These are phyloP conservation scores for Cyamopsis tetragonoloba DNA, from an alignment of 306 rosid genomes.

Conservation along the genomic window DNA sequence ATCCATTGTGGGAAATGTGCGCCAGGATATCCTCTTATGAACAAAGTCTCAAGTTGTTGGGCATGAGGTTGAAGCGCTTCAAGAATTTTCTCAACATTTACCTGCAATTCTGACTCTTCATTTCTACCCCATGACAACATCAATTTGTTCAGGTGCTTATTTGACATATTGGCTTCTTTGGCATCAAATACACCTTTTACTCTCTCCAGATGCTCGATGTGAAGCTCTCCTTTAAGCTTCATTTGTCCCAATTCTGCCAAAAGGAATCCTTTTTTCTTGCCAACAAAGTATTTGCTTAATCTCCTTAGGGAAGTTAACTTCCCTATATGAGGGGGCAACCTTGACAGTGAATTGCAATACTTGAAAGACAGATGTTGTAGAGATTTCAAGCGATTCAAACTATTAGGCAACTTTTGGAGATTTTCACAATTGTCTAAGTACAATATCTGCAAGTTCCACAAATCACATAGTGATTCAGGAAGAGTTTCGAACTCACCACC, in stretches of 20 bases:
- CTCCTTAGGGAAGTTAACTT: background rate
- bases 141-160: background rate
- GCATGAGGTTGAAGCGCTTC: slow-evolving; percentile 20
- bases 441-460: slow-evolving; percentile 14
- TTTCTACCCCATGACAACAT: background rate
- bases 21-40: background rate
- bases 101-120: background rate
- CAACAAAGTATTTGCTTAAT: background rate
- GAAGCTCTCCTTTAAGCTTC: slow-evolving; percentile 17
- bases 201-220: slow-evolving; percentile 7
- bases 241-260: slow-evolving; percentile 9
- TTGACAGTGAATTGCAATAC: background rate
- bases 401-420: background rate
- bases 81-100: slow-evolving; percentile 15
- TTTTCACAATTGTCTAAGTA: fast-evolving
- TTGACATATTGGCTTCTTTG: slow-evolving; percentile 5
- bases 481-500: fast-evolving
- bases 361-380: background rate
- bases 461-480: background rate
- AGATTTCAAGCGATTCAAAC: background rate
- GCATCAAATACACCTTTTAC: background rate
- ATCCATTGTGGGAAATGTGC: slow-evolving; percentile 5
- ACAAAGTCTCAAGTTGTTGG: background rate
- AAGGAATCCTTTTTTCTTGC: background rate
- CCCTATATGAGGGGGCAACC: background rate